Percentiles rank a stretch among this genome's conserved stretches.
Evolutionary conservation across 495 filamentous ascomycete genomes (phyloP).

Genomic region (Mytilinidion resinicola): DNA sequence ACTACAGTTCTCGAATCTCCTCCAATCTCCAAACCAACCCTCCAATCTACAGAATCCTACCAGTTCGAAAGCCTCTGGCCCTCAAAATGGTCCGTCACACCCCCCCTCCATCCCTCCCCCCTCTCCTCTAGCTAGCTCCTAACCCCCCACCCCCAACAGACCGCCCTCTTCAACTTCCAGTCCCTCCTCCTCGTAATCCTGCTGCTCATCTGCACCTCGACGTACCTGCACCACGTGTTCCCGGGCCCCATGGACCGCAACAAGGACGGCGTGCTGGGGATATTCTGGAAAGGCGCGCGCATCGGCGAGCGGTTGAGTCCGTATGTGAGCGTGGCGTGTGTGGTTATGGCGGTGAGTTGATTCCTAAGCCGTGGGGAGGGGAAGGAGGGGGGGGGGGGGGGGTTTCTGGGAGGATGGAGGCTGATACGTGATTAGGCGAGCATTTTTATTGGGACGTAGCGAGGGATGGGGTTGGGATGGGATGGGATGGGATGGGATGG

Average conservation of each 20-base stretch:
- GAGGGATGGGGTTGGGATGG: neutral
- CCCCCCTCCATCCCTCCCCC: neutral
- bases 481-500: neutral
- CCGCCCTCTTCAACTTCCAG: constrained; percentile 97
- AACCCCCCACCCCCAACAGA: constrained; percentile 44
- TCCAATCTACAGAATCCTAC: too few species aligned
- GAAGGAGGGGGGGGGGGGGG: neutral
- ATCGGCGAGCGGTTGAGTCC: constrained; percentile 91
- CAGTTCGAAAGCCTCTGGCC: too few species aligned
- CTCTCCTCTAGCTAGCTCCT: constrained; percentile 5
- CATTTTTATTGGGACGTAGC: neutral
- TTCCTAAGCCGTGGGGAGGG: too few species aligned
- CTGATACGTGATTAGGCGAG: constrained; percentile 1
- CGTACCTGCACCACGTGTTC: constrained; percentile 85
- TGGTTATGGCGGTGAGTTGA: constrained; percentile 82
- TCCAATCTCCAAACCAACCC: too few species aligned
- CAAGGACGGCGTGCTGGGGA: constrained; percentile 77
- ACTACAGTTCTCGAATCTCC: too few species aligned
- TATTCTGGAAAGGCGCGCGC: constrained; percentile 95
- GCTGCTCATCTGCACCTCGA: constrained; percentile 72
- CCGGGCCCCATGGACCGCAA: constrained; percentile 90
- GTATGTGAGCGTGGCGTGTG: constrained; percentile 91
- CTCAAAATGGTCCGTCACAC: constrained; percentile 11
- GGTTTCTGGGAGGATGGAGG: neutral
- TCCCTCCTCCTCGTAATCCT: constrained; percentile 77